Evolutionary conservation across 1,284 basidiomycete genomes (phyloP).

Genomic region (Xanthoconium separans): DNA sequence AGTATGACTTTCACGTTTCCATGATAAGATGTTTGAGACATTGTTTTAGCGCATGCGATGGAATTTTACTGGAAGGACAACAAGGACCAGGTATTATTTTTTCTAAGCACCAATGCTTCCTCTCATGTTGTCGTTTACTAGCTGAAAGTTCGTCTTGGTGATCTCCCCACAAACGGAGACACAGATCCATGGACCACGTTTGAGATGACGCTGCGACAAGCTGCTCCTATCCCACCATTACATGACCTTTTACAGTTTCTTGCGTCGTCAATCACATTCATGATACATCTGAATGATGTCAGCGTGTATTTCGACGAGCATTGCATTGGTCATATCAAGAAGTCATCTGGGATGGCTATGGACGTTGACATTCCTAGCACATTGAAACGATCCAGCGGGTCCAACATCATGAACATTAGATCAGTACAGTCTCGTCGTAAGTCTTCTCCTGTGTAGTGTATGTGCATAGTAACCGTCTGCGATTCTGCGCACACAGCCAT

Average conservation of each 20-base stretch:
- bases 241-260: conserved; percentile 92
- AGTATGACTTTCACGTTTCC: no score
- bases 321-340: conserved; percentile 76
- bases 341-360: conserved; percentile 61
- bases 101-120: no score
- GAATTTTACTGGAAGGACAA: no score
- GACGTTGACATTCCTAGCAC: conserved; percentile 49
- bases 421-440: conserved; percentile 15
- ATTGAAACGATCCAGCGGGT: conserved; percentile 9
- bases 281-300: conserved; percentile 77
- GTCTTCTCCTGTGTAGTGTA: background rate
- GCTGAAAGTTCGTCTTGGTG: conserved; percentile 69
- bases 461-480: background rate
- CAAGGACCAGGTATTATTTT: no score
- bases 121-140: no score
- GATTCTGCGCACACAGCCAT: conserved; percentile 53
- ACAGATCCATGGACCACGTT: conserved; percentile 82
- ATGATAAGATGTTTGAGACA: no score
- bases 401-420: conserved; percentile 17
- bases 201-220: conserved; percentile 87
- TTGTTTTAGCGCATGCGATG: no score
- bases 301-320: conserved; percentile 80
- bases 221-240: conserved; percentile 76
- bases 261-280: conserved; percentile 95
- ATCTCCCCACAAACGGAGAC: conserved; percentile 46